These are phyloP conservation scores for Leccinum ponderosum DNA, from an alignment of 1,284 basidiomycete genomes.

Conservation along the genomic window DNA sequence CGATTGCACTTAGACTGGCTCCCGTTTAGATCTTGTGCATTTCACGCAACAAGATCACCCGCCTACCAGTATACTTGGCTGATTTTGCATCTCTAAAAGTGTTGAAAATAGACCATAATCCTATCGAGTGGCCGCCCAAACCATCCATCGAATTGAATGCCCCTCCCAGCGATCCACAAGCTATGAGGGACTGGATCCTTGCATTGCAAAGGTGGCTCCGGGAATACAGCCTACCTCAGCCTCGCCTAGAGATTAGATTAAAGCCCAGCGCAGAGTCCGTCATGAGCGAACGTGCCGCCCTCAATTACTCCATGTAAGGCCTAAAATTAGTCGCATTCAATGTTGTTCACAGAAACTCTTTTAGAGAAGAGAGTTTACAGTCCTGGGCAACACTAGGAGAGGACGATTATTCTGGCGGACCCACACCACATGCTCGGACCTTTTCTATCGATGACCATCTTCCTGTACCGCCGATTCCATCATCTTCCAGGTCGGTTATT, in stretches of 20 bases:
- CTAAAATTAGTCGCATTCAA: constrained; percentile 1
- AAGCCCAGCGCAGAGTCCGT: constrained; percentile 46
- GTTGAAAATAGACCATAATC: constrained; percentile 89
- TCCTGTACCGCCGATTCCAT: constrained; percentile 43
- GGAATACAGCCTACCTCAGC: constrained; percentile 39
- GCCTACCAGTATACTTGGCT: constrained; percentile 78
- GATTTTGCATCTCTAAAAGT: constrained; percentile 77
- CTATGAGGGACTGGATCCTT: constrained; percentile 72
- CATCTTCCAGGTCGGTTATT: constrained; percentile 32
- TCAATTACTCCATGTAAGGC: constrained; percentile 47
- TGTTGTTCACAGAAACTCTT: constrained; percentile 8
- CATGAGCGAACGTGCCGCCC: constrained; percentile 41
- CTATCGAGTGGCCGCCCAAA: constrained; percentile 87
- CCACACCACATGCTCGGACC: constrained; percentile 56
- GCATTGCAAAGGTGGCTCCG: constrained; percentile 76
- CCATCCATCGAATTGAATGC: constrained; percentile 46
- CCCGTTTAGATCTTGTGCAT: constrained; percentile 76
- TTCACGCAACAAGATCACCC: constrained; percentile 81
- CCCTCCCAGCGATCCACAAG: constrained; percentile 47
- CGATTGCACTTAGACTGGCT: constrained; percentile 10
- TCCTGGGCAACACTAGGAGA: constrained; percentile 45
- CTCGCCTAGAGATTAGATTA: constrained; percentile 30
- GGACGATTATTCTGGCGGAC: constrained; percentile 37
- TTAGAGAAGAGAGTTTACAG: constrained; percentile 42
- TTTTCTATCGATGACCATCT: constrained; percentile 61